phyloP scores from a whole-genome alignment of 2,329 filamentous ascomycete species.

The Monilinia fructigena region DNA sequence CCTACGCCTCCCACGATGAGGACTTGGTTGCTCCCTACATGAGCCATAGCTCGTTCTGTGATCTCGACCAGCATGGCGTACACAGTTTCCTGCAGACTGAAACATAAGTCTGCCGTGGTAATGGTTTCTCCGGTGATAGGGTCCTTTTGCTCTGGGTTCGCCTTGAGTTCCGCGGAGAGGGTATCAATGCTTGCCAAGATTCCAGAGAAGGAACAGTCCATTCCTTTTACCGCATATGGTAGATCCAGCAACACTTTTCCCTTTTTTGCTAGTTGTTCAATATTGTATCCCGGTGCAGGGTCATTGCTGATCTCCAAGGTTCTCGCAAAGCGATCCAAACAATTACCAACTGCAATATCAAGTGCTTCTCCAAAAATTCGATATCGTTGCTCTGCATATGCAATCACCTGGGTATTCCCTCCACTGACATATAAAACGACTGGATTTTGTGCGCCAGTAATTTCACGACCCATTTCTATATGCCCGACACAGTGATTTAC shows the following conservation, averaged over 20 bases:
- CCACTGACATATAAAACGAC: constrained; percentile 95
- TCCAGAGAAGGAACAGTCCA: constrained; percentile 96
- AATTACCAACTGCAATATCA: constrained; percentile 97
- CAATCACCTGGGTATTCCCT: constrained; percentile 97
- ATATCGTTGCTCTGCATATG: constrained; percentile 91
- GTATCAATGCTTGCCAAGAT: constrained; percentile 83
- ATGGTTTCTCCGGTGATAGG: constrained; percentile 56
- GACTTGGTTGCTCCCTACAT: constrained; percentile 87
- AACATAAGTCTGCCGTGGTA: constrained; percentile 84
- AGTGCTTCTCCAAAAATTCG: constrained; percentile 97
- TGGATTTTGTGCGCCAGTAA: constrained; percentile 86
- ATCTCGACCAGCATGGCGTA: constrained; percentile 98
- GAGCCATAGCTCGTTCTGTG: constrained; percentile 96
- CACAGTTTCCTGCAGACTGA: constrained; percentile 91
- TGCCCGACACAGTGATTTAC: constrained; percentile 99
- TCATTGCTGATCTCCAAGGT: constrained; percentile 92
- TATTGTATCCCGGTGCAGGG: constrained; percentile 95
- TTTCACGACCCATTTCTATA: constrained; percentile 95
- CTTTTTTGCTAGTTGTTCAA: constrained; percentile 86
- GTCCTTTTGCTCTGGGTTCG: constrained; percentile 45
- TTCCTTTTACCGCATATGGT: constrained; percentile 95
- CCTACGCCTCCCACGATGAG: constrained; percentile 95
- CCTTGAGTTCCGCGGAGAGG: constrained; percentile 67
- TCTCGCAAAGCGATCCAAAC: constrained; percentile 90
- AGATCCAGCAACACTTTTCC: constrained; percentile 74